A percentile compares a stretch with the other conserved stretches of the same genome.
Evolutionary conservation across 2,329 filamentous ascomycete species (phyloP).

Genomic region (Colletotrichum ledebouriae): DNA sequence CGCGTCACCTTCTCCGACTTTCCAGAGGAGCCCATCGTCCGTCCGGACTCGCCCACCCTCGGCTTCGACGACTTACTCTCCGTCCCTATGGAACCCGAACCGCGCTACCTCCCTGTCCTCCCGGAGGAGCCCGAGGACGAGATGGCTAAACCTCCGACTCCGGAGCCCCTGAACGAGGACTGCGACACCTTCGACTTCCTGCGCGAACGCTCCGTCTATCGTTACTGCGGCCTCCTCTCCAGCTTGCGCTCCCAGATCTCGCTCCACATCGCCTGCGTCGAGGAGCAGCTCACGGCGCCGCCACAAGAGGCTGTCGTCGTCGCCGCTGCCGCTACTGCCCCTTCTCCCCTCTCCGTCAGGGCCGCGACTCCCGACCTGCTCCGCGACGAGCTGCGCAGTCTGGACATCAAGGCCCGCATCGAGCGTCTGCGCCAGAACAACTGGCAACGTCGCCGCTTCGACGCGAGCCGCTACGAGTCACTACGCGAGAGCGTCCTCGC

Average conservation of each 20-base stretch:
- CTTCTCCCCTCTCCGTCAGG: slow-evolving; percentile 40
- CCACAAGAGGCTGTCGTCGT: slow-evolving; percentile 32
- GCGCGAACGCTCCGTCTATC: slow-evolving; percentile 60
- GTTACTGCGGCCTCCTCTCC: slow-evolving; percentile 63
- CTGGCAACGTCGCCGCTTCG: slow-evolving; percentile 69
- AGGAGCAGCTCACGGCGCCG: slow-evolving; percentile 53
- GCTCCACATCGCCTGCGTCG: slow-evolving; percentile 62
- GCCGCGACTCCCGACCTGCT: slow-evolving; percentile 34
- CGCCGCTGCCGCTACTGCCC: slow-evolving; percentile 32
- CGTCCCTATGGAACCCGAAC: slow-evolving; percentile 43
- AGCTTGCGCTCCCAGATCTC: slow-evolving; percentile 63
- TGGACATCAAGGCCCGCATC: slow-evolving; percentile 65
- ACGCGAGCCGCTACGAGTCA: slow-evolving; percentile 65
- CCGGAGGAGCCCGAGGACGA: slow-evolving; percentile 23
- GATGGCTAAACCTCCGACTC: slow-evolving; percentile 43
- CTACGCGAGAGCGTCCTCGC: slow-evolving; percentile 65
- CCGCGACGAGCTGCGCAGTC: slow-evolving; percentile 53
- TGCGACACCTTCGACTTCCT: slow-evolving; percentile 52
- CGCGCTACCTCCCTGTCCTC: slow-evolving; percentile 40
- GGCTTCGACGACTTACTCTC: slow-evolving; percentile 62
- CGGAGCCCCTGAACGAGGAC: slow-evolving; percentile 40
- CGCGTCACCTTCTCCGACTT: slow-evolving; percentile 57
- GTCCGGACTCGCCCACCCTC: slow-evolving; percentile 72
- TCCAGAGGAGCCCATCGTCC: slow-evolving; percentile 61
- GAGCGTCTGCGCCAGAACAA: slow-evolving; percentile 66